phyloP scores from a whole-genome alignment of 768 basidiomycete genomes.

The Cystoderma amianthinum region DNA sequence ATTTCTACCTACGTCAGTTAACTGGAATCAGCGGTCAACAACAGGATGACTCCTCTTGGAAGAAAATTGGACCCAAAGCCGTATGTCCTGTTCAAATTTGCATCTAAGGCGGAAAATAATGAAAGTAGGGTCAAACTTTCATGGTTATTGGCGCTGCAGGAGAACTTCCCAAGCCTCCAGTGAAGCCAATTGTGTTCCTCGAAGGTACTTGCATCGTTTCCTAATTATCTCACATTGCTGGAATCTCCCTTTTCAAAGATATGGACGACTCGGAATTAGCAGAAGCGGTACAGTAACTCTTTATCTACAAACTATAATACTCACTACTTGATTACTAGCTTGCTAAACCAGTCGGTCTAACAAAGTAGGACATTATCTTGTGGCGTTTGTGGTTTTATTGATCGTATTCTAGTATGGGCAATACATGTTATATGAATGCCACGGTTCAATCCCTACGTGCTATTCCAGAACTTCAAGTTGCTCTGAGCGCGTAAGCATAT shows the following conservation, averaged over 20 bases:
- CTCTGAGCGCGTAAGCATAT: constrained; percentile 50
- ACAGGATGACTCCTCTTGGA: constrained; percentile 85
- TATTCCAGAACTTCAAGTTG: constrained; percentile 81
- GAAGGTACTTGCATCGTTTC: constrained; percentile 46
- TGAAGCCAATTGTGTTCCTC: constrained; percentile 72
- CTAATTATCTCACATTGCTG: not conserved
- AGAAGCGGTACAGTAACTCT: constrained; percentile 59
- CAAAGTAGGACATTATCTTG: constrained; percentile 42
- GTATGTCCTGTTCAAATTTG: constrained; percentile 31
- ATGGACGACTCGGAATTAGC: constrained; percentile 82
- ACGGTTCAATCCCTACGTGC: constrained; percentile 91
- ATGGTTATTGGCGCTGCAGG: constrained; percentile 93
- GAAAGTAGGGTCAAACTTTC: constrained; percentile 72
- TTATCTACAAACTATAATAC: not conserved
- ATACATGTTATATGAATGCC: constrained; percentile 98
- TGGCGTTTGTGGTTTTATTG: not conserved
- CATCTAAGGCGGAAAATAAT: constrained; percentile 1
- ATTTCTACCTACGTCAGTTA: not conserved
- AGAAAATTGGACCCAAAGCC: constrained; percentile 75
- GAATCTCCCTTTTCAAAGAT: too few species aligned
- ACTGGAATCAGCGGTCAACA: not conserved
- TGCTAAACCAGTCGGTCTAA: constrained; percentile 73
- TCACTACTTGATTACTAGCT: constrained; percentile 36
- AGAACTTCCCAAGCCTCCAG: constrained; percentile 84
- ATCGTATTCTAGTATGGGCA: constrained; percentile 55